phyloP scores from a whole-genome alignment of 768 basidiomycete genomes.

The Termitomyces sp. region DNA sequence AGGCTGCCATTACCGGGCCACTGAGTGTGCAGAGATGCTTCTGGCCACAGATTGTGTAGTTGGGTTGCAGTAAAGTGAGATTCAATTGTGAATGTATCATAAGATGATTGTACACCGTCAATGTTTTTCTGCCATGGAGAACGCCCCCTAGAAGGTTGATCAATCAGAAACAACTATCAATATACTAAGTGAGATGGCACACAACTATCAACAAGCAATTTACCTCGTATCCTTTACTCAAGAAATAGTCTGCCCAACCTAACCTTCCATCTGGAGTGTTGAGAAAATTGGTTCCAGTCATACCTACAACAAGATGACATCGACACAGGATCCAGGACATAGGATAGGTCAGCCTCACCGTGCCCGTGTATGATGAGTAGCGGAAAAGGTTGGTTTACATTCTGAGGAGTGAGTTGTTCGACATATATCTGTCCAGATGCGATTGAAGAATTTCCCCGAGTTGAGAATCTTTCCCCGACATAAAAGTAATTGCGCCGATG shows the following conservation, averaged over 20 bases:
- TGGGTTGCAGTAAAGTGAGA: constrained; percentile 43
- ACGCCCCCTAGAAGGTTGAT: constrained; percentile 44
- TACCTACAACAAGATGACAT: constrained; percentile 25
- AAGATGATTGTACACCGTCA: constrained; percentile 33
- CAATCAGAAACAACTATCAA: constrained; percentile 36
- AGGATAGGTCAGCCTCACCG: constrained; percentile 22
- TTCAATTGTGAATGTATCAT: constrained; percentile 30
- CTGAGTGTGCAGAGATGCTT: constrained; percentile 43
- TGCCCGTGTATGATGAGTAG: constrained; percentile 48
- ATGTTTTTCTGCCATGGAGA: constrained; percentile 39
- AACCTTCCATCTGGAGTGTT: constrained; percentile 52
- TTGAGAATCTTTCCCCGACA: constrained; percentile 39
- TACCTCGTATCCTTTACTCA: constrained; percentile 50
- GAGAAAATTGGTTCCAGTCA: constrained; percentile 51
- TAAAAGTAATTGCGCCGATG: constrained; percentile 49
- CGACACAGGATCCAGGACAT: background rate
- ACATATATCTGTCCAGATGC: constrained; percentile 49
- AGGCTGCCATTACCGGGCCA: constrained; percentile 51
- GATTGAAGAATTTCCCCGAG: constrained; percentile 32
- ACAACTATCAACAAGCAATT: constrained; percentile 17
- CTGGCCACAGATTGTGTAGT: constrained; percentile 40
- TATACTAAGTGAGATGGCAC: constrained; percentile 12
- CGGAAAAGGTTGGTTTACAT: constrained; percentile 36
- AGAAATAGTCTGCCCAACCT: constrained; percentile 58
- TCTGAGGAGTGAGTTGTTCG: constrained; percentile 43